These are phyloP conservation scores for Suillus fuscotomentosus DNA, from an alignment of 768 basidiomycete species.

Conservation along the genomic window DNA sequence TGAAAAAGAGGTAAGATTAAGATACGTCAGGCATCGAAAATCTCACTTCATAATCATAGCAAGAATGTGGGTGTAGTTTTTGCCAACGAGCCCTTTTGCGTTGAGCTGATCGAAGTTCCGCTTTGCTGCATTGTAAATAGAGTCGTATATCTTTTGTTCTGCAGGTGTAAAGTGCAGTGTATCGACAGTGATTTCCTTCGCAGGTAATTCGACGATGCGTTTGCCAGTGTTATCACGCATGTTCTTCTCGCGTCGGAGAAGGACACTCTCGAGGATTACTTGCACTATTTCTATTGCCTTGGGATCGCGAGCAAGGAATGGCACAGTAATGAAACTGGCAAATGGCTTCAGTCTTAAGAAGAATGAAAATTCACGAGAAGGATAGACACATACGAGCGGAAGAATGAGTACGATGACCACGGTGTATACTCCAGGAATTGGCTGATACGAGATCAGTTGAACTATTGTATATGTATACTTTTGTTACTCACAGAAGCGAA, in stretches of 20 bases:
- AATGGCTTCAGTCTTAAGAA: constrained; percentile 4
- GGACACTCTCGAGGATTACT: constrained; percentile 84
- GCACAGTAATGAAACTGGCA: constrained; percentile 81
- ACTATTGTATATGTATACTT: neutral
- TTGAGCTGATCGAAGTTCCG: constrained; percentile 76
- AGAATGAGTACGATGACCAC: constrained; percentile 85
- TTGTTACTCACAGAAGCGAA: constrained; percentile 60
- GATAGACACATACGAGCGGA: constrained; percentile 65
- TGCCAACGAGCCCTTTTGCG: constrained; percentile 73
- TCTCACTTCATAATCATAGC: constrained; percentile 92
- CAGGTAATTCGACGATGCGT: constrained; percentile 83
- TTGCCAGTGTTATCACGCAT: constrained; percentile 88
- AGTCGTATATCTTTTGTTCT: constrained; percentile 88
- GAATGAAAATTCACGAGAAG: neutral
- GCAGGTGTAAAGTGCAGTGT: constrained; percentile 75
- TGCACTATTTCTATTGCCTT: constrained; percentile 95
- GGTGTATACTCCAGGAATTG: constrained; percentile 78
- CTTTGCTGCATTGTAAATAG: constrained; percentile 79
- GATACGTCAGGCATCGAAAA: neutral
- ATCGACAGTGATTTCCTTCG: constrained; percentile 77
- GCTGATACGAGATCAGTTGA: constrained; percentile 33
- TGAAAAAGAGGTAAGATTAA: constrained; percentile 8
- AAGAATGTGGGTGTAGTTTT: constrained; percentile 84
- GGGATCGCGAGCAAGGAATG: constrained; percentile 87
- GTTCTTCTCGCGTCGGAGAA: constrained; percentile 89